Base-by-base conservation (phyloP, 2,329 filamentous ascomycete genomes). In the Nemania sp. region DNA sequence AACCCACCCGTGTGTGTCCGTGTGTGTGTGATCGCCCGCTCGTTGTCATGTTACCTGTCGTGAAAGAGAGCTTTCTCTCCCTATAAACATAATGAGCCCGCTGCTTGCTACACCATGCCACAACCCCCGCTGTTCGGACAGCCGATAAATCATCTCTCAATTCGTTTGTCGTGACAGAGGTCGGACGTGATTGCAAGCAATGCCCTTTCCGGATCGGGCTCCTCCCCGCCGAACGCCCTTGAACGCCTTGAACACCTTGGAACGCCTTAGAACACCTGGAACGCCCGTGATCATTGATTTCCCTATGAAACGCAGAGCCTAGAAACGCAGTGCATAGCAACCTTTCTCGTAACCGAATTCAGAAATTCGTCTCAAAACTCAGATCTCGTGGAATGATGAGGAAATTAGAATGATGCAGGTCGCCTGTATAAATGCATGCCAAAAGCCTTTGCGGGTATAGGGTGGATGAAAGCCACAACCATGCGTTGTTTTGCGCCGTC, bases 401-500 rank as follows among this genome's bases (percentile, higher is more conserved):
- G 18, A 35, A 53, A 42, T 13, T 13, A 49, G 37, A 47, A 15
- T 20, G 11, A 62, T 62, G 59, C 62, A 56, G 43, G 9, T 52
- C 12, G 60, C 62, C 62, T 64, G 62, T 62, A 57, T 59, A 52
- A 50, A 59, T 53, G 25, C 35, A 58, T 57, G 57, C 39, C 49
- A n/a, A 29, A 46, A 48, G 29, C 32, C 37, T 42, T 29, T 6
- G 25, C n/a, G 42, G 29, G 25, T 29, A 29, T 39, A 46, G 4
- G 4, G 37, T 47, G 57, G 39, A 52, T 9, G 21, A 37, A 52
- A 59, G 34, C 29, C 34, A 43, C 39, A 37, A 9, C 37, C 42
- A 43, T 52, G 34, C 54, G 21, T 29, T 29, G 21, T 15, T 46
- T 40, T 40, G 53, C 32, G 35, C n/a, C 43, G 12, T 55, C 25